Evolutionary conservation across 179 eudicot species (phyloP).

Genomic region (Spinacia oleracea): DNA sequence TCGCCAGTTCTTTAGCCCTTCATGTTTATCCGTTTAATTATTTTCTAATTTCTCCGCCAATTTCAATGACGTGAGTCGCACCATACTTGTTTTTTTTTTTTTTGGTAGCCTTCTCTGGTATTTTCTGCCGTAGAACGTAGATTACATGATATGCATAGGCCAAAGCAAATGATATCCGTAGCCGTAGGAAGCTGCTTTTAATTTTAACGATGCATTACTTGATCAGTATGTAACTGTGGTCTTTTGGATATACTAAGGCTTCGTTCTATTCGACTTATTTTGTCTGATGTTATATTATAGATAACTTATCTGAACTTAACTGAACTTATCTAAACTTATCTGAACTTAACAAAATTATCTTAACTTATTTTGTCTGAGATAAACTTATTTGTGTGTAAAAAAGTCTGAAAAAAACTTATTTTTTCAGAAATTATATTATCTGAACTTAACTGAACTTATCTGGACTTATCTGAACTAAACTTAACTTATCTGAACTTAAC

Average conservation of each 20-base stretch:
- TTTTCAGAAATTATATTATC: too few species aligned
- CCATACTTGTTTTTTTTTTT: background rate
- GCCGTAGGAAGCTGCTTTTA: background rate
- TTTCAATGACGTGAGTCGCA: background rate
- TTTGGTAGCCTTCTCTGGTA: background rate
- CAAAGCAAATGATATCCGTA: background rate
- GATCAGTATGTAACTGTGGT: background rate
- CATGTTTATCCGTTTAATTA: background rate
- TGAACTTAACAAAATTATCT: too few species aligned
- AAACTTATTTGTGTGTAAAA: too few species aligned
- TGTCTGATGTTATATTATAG: too few species aligned
- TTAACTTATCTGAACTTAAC: too few species aligned
- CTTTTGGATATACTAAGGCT: background rate
- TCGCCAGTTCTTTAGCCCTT: background rate
- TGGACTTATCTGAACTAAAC: too few species aligned
- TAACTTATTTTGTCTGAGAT: too few species aligned
- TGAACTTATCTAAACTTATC: too few species aligned
- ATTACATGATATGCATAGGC: background rate
- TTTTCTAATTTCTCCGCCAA: background rate
- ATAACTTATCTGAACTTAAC: too few species aligned
- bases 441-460: too few species aligned
- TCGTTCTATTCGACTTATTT: too few species aligned
- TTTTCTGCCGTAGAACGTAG: background rate
- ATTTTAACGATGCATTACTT: background rate
- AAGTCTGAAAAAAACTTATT: too few species aligned